These are phyloP conservation scores for Gypsophila paniculata DNA, from an alignment of 179 eudicot species.

Conservation along the genomic window DNA sequence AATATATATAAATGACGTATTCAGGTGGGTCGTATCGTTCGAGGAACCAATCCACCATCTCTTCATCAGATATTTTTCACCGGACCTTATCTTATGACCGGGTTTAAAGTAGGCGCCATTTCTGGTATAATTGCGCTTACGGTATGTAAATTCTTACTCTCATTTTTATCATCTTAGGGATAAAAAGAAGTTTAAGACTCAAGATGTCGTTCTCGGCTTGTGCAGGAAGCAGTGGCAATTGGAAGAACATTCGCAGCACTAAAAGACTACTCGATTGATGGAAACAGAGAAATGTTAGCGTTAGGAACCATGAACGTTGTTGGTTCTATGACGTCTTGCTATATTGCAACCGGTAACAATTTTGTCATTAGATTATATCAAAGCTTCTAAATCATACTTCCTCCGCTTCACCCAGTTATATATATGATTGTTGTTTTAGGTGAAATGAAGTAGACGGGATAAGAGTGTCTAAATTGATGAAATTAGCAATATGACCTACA, in stretches of 20 bases:
- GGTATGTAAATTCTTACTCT: constrained; percentile 8
- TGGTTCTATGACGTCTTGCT: constrained; percentile 37
- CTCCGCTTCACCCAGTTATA: not conserved
- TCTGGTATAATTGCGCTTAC: constrained; percentile 31
- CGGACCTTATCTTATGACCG: constrained; percentile 23
- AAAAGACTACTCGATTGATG: constrained; percentile 30
- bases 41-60: constrained; percentile 32
- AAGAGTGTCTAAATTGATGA: too few species aligned
- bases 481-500: too few species aligned
- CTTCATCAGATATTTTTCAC: constrained; percentile 18
- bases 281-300: constrained; percentile 35
- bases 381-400: not conserved
- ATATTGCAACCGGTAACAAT: constrained; percentile 28
- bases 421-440: too few species aligned
- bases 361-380: not conserved
- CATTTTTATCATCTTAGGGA: not conserved
- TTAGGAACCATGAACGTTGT: constrained; percentile 35
- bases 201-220: not conserved
- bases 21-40: constrained; percentile 27
- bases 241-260: constrained; percentile 35
- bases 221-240: constrained; percentile 38
- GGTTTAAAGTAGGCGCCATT: constrained; percentile 30
- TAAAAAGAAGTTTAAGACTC: not conserved
- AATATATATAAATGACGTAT: not conserved
- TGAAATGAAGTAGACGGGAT: too few species aligned